A percentile compares a stretch with the other conserved stretches of the same genome.
These are phyloP conservation scores for Eragrostis nindensis DNA, from an alignment of 176 grass and related monocot genomes.

Conservation along the genomic window DNA sequence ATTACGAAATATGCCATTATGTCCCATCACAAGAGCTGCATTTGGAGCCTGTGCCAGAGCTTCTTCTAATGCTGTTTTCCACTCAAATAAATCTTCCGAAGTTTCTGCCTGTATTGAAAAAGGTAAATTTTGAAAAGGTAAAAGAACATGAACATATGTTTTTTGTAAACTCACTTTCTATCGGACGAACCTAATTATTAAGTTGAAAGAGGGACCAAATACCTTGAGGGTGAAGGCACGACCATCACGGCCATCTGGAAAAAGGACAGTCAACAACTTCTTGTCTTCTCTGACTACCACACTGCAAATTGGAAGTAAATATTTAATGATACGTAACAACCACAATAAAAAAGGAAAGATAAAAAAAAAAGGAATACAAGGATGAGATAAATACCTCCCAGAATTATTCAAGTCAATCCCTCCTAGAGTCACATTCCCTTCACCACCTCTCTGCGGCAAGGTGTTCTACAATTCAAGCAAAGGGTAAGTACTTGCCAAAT, in stretches of 20 bases:
- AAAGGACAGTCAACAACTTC: slow-evolving; percentile 92
- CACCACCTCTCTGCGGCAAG: slow-evolving; percentile 90
- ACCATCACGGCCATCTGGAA: slow-evolving; percentile 98
- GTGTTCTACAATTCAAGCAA: slow-evolving; percentile 66
- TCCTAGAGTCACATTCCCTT: slow-evolving; percentile 91
- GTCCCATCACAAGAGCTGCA: slow-evolving; percentile 99
- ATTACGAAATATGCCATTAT: slow-evolving; percentile 99
- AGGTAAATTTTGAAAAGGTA: slow-evolving; percentile 3
- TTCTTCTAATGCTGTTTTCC: slow-evolving; percentile 96
- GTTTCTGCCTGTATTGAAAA: slow-evolving; percentile 70
- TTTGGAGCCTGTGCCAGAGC: slow-evolving; percentile 98
- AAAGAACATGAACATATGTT: background rate
- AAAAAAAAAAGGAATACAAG: slow-evolving; percentile 6
- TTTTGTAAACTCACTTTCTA: background rate
- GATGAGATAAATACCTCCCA: slow-evolving; percentile 76
- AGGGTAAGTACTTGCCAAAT: slow-evolving; percentile 27
- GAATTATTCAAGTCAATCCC: slow-evolving; percentile 99
- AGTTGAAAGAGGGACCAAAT: slow-evolving; percentile 8
- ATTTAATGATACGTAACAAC: slow-evolving; percentile 19
- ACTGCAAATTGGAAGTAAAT: slow-evolving; percentile 51
- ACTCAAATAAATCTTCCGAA: slow-evolving; percentile 97
- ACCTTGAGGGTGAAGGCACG: slow-evolving; percentile 99
- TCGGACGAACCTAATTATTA: slow-evolving; percentile 13
- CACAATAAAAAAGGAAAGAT: slow-evolving; percentile 3
- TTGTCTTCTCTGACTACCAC: slow-evolving; percentile 99